Percentiles rank a stretch among this genome's conserved stretches.
phyloP scores from a whole-genome alignment of 1,284 basidiomycete genomes.

The Vanrija pseudolonga region DNA sequence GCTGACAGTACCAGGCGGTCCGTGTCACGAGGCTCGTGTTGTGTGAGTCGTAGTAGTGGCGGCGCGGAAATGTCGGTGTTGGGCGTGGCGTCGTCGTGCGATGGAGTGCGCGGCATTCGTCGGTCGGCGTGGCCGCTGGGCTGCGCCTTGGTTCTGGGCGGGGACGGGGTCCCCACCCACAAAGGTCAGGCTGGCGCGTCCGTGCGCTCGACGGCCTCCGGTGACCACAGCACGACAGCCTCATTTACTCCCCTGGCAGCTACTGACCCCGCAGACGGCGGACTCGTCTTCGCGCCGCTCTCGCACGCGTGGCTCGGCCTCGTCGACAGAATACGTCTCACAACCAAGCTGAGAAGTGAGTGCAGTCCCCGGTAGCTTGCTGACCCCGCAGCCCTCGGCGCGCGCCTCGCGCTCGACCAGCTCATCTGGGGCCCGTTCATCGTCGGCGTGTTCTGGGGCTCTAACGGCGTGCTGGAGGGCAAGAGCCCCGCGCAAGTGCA shows the following conservation, averaged over 20 bases:
- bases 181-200: no score
- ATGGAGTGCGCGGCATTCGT: no score
- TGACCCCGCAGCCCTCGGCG: background rate
- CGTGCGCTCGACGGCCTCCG: no score
- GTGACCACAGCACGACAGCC: background rate
- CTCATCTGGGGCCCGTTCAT: constrained; percentile 2
- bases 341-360: background rate
- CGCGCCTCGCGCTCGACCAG: background rate
- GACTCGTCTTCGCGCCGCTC: background rate
- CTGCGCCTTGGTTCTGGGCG: no score
- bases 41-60: background rate
- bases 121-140: no score
- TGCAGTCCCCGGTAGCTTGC: background rate
- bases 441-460: constrained; percentile 33
- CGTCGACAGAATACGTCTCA: background rate
- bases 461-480: constrained; percentile 44
- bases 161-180: no score
- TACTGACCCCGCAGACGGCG: background rate
- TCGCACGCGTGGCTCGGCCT: background rate
- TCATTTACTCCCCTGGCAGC: background rate
- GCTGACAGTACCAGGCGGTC: background rate
- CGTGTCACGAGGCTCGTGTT: background rate
- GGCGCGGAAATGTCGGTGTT: no score
- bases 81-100: no score
- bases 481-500: constrained; percentile 33